These are phyloP conservation scores for Begonia masoniana DNA, from an alignment of 306 rosid genomes.

Conservation along the genomic window DNA sequence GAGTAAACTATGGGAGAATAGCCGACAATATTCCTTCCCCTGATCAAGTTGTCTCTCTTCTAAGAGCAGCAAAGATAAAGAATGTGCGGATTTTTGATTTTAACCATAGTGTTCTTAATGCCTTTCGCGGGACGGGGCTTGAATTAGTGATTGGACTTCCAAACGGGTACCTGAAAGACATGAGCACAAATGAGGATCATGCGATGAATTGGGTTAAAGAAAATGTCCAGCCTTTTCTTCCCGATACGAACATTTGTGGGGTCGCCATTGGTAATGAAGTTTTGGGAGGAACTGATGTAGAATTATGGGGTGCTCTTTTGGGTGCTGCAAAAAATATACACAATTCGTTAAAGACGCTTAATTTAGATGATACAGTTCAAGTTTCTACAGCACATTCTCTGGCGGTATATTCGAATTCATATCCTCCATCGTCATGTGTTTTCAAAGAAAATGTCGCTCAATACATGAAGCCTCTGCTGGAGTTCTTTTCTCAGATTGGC, in stretches of 20 bases:
- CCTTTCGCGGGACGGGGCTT: constrained; percentile 86
- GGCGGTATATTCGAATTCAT: constrained; percentile 64
- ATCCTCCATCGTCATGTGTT: constrained; percentile 83
- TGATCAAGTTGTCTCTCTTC: constrained; percentile 77
- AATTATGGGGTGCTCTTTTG: constrained; percentile 42
- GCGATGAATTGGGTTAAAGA: constrained; percentile 85
- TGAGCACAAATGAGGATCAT: constrained; percentile 63
- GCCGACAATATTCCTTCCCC: constrained; percentile 94
- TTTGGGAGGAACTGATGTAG: constrained; percentile 47
- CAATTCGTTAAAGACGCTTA: constrained; percentile 46
- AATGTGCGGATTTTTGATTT: constrained; percentile 84
- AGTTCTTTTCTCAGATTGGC: constrained; percentile 66
- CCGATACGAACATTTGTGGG: constrained; percentile 57
- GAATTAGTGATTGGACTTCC: constrained; percentile 74
- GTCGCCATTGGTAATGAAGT: constrained; percentile 90
- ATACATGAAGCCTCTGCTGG: constrained; percentile 81
- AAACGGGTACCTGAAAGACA: constrained; percentile 54
- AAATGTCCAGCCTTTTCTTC: constrained; percentile 77
- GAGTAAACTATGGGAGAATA: constrained; percentile 89
- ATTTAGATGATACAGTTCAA: constrained; percentile 43
- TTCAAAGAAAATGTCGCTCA: constrained; percentile 48
- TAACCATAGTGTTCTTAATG: constrained; percentile 78
- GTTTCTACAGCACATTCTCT: constrained; percentile 68
- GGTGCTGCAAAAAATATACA: constrained; percentile 76
- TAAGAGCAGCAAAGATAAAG: constrained; percentile 75